These are phyloP conservation scores for Hippophae tibetana DNA, from an alignment of 306 rosid genomes.

Conservation along the genomic window DNA sequence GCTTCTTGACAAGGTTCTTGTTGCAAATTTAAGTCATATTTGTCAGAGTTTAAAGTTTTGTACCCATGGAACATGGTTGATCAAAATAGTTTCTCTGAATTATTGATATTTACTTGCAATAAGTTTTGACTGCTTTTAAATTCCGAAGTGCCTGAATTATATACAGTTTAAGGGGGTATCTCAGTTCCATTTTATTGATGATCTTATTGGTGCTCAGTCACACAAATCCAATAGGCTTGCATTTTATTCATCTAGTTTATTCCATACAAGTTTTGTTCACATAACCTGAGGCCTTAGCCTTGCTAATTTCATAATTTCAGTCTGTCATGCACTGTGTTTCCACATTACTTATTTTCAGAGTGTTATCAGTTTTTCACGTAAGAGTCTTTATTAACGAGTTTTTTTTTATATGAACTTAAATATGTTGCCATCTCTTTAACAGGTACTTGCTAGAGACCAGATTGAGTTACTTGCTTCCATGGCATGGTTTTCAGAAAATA, in stretches of 20 bases:
- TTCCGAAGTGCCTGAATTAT: neutral
- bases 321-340: no score
- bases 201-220: no score
- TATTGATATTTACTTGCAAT: neutral
- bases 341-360: neutral
- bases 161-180: no score
- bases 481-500: conserved; percentile 69
- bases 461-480: conserved; percentile 60
- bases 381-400: neutral
- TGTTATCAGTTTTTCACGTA: neutral
- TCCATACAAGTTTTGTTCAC: no score
- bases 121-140: neutral
- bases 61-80: neutral
- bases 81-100: neutral
- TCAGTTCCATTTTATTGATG: no score
- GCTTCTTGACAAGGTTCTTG: conserved; percentile 58
- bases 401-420: conserved; percentile 1
- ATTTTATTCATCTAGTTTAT: no score
- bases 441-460: conserved; percentile 69
- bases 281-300: no score
- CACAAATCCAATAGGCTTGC: no score
- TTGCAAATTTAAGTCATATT: conserved; percentile 7
- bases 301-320: no score
- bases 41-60: neutral
- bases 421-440: conserved; percentile 19